A percentile compares a stretch with the other conserved stretches of the same genome.
These are phyloP conservation scores for Salix caprea DNA, from an alignment of 345 rosid genomes.

Conservation along the genomic window DNA sequence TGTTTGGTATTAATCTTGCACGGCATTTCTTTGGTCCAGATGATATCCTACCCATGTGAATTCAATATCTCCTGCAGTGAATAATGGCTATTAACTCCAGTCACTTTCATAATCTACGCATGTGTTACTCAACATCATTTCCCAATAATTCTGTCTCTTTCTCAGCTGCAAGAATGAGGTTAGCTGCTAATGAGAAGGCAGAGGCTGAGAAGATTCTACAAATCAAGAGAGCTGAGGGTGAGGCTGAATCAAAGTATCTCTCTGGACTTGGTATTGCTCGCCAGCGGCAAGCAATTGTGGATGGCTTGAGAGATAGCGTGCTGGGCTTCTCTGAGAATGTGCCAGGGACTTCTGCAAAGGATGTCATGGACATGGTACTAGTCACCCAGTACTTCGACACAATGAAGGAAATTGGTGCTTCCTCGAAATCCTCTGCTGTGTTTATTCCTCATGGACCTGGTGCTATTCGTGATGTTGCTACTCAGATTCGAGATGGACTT, in stretches of 20 bases:
- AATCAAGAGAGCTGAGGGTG: slow-evolving; percentile 18
- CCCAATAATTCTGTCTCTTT: not conserved
- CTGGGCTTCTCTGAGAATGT: slow-evolving; percentile 12
- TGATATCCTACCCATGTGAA: too few species aligned
- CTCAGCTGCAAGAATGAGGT: slow-evolving; percentile 13
- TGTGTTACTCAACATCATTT: not conserved
- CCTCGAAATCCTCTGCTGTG: slow-evolving; percentile 1
- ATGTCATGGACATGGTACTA: slow-evolving; percentile 12
- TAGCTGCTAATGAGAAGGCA: slow-evolving; percentile 17
- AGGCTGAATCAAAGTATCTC: slow-evolving; percentile 14
- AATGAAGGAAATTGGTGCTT: slow-evolving; percentile 9
- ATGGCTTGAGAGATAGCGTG: slow-evolving; percentile 9
- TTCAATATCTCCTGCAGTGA: too few species aligned
- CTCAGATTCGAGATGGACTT: slow-evolving; percentile 11
- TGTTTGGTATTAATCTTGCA: too few species aligned
- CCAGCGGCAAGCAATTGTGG: slow-evolving; percentile 15
- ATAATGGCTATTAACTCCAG: too few species aligned
- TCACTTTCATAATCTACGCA: too few species aligned
- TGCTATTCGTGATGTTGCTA: slow-evolving; percentile 8
- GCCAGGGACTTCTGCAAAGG: slow-evolving; percentile 7
- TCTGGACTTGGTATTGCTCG: slow-evolving; percentile 9
- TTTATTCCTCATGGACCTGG: slow-evolving; percentile 17
- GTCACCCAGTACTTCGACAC: slow-evolving; percentile 11
- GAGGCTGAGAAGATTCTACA: slow-evolving; percentile 20
- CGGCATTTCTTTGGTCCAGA: too few species aligned